Evolutionary conservation across 2,329 filamentous ascomycete genomes (phyloP).

Genomic region (Monilinia vaccinii-corymbosi): DNA sequence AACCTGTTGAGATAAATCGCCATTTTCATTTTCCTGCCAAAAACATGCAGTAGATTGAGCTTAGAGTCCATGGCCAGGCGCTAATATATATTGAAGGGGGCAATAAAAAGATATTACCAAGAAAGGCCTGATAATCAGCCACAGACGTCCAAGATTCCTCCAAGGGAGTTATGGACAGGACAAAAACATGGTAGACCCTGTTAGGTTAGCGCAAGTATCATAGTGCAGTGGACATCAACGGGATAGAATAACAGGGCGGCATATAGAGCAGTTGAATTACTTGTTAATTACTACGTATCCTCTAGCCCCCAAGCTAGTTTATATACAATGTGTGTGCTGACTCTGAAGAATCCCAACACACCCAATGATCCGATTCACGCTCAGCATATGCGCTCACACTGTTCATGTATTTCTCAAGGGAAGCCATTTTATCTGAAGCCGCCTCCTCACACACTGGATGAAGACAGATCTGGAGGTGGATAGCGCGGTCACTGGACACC

Average conservation of each 20-base stretch:
- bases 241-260: no score
- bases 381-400: constrained; percentile 17
- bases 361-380: constrained; percentile 18
- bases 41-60: constrained; percentile 21
- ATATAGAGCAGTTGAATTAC: no score
- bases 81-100: constrained; percentile 8
- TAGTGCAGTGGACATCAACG: no score
- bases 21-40: constrained; percentile 22
- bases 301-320: no score
- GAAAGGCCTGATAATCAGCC: neutral
- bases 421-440: neutral
- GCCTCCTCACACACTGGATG: no score
- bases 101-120: constrained; percentile 13
- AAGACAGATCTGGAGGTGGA: neutral
- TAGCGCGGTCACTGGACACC: neutral
- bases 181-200: constrained; percentile 17
- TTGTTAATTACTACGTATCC: no score
- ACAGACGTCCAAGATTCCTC: constrained; percentile 11
- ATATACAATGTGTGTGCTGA: no score
- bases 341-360: no score
- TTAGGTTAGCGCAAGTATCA: no score
- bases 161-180: constrained; percentile 17
- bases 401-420: constrained; percentile 12
- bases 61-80: neutral
- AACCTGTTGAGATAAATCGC: constrained; percentile 1